Evolutionary conservation across 306 rosid species (phyloP).

Genomic region (Fragaria iinumae): DNA sequence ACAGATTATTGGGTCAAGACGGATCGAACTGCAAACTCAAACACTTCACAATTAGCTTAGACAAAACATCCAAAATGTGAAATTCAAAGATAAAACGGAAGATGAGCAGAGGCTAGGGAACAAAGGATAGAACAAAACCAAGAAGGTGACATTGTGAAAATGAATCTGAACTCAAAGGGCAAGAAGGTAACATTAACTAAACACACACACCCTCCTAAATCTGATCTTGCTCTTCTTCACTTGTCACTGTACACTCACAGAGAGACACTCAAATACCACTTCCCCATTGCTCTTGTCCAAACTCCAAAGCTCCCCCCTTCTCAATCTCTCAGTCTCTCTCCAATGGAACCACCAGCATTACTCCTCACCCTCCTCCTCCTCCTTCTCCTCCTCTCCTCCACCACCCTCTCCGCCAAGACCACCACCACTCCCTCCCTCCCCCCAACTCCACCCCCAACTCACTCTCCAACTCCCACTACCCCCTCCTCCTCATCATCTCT

Average conservation of each 20-base stretch:
- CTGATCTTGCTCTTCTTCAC: neutral
- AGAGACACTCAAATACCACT: neutral
- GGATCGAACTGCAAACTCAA: too few species aligned
- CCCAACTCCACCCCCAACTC: constrained; percentile 8
- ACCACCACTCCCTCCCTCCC: neutral
- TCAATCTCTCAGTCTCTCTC: neutral
- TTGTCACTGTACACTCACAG: neutral
- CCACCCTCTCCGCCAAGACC: constrained; percentile 9
- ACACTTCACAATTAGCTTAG: neutral
- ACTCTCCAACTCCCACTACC: constrained; percentile 29
- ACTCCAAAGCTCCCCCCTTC: neutral
- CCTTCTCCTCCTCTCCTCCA: constrained; percentile 22
- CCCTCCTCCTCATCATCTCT: constrained; percentile 39
- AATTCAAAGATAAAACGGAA: neutral
- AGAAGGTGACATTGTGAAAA: neutral
- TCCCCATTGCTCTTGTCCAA: neutral
- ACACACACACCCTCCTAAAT: constrained; percentile 1
- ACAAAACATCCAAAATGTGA: neutral
- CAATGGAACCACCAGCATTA: constrained; percentile 28
- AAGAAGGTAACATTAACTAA: neutral
- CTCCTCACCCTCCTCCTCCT: constrained; percentile 21
- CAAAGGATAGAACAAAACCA: neutral
- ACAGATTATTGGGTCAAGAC: too few species aligned
- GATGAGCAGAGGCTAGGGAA: neutral
- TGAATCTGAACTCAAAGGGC: neutral